Evolutionary conservation across 1,284 basidiomycete species (phyloP).

Genomic region (Mycosarcoma maydis): DNA sequence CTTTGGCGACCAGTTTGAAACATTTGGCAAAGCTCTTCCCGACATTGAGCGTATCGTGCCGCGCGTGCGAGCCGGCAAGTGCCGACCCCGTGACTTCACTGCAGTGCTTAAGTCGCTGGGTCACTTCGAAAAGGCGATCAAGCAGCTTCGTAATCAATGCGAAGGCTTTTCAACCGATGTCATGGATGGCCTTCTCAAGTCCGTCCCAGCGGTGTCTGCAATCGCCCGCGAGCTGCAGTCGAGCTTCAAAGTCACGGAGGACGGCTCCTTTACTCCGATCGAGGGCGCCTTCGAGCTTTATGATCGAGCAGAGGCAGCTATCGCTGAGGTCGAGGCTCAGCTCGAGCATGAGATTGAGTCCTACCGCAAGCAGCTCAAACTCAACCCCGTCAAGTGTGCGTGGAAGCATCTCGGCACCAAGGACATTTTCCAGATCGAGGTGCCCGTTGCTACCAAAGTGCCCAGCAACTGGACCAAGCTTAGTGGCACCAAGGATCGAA

Average conservation of each 20-base stretch:
- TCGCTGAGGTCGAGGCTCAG: slow-evolving; percentile 52
- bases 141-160: slow-evolving; percentile 27
- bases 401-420: slow-evolving; percentile 67
- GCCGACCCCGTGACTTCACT: slow-evolving; percentile 62
- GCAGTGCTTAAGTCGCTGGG: slow-evolving; percentile 56
- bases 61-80: slow-evolving; percentile 63
- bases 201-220: slow-evolving; percentile 55
- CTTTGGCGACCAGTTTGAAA: slow-evolving; percentile 57
- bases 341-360: slow-evolving; percentile 55
- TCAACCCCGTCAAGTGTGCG: slow-evolving; percentile 43
- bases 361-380: slow-evolving; percentile 50
- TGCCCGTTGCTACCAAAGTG: slow-evolving; percentile 60
- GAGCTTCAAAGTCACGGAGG: slow-evolving; percentile 55
- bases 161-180: slow-evolving; percentile 39
- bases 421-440: slow-evolving; percentile 66
- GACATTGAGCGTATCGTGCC: slow-evolving; percentile 65
- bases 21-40: slow-evolving; percentile 56
- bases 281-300: slow-evolving; percentile 51
- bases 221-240: slow-evolving; percentile 51
- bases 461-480: slow-evolving; percentile 61
- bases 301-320: slow-evolving; percentile 52
- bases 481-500: slow-evolving; percentile 62
- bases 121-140: slow-evolving; percentile 39
- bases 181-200: slow-evolving; percentile 39
- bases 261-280: slow-evolving; percentile 61